Evolutionary conservation across 208 protist genomes (phyloP).

Genomic region (Leishmania martiniquensis): DNA sequence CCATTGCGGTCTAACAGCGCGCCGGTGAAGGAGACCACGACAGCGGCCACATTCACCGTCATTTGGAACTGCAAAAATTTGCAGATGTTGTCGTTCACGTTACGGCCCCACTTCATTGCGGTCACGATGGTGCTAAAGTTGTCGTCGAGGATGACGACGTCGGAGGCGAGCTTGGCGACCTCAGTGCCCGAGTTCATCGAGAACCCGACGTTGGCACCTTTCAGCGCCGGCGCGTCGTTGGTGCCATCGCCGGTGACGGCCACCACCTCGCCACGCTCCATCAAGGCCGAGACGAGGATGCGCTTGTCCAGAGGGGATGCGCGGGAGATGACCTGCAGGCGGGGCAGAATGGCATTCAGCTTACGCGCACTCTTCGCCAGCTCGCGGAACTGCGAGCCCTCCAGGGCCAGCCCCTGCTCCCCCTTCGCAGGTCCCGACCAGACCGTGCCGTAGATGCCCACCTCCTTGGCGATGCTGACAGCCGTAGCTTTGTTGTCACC

Average conservation of each 20-base stretch:
- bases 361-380: slow-evolving; percentile 67
- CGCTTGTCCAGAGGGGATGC: slow-evolving; percentile 95
- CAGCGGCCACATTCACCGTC: slow-evolving; percentile 96
- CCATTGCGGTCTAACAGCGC: slow-evolving; percentile 76
- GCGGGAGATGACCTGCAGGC: slow-evolving; percentile 94
- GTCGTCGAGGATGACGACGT: slow-evolving; percentile 97
- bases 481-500: slow-evolving; percentile 95
- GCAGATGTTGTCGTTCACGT: slow-evolving; percentile 97
- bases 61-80: slow-evolving; percentile 99
- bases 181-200: slow-evolving; percentile 94
- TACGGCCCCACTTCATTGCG: slow-evolving; percentile 97
- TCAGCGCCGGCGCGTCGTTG: slow-evolving; percentile 99
- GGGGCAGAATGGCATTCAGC: slow-evolving; percentile 49
- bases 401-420: slow-evolving; percentile 62
- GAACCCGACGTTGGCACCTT: slow-evolving; percentile 98
- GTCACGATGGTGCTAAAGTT: slow-evolving; percentile 98
- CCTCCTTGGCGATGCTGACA: slow-evolving; percentile 85
- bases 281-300: slow-evolving; percentile 75
- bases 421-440: slow-evolving; percentile 21
- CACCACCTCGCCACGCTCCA: slow-evolving; percentile 87
- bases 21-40: slow-evolving; percentile 91
- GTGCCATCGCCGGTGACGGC: slow-evolving; percentile 95
- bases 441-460: slow-evolving; percentile 33
- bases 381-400: slow-evolving; percentile 90
- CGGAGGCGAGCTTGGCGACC: slow-evolving; percentile 94